Evolutionary conservation across 2,329 filamentous ascomycete species (phyloP).

Genomic region (Talaromyces sp.): DNA sequence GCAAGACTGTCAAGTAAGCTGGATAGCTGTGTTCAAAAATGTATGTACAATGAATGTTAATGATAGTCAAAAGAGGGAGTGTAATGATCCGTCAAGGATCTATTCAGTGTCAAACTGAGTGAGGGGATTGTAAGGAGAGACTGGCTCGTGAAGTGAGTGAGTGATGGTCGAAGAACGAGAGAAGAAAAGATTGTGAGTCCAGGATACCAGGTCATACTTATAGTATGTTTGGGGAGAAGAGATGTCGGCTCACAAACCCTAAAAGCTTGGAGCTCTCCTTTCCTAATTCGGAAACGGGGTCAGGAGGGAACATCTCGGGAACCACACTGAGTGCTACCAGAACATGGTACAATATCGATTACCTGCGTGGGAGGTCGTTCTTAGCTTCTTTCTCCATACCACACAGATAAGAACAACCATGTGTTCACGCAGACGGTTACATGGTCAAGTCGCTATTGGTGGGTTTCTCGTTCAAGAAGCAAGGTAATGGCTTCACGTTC

Average conservation of each 20-base stretch:
- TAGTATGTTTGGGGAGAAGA: neutral
- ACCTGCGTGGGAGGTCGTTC: neutral
- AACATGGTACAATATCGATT: neutral
- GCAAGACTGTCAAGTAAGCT: neutral
- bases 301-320: slow-evolving; percentile 1
- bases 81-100: slow-evolving; percentile 19
- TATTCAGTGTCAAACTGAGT: slow-evolving; percentile 18
- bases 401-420: neutral
- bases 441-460: neutral
- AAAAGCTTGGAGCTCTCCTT: neutral
- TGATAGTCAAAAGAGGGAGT: slow-evolving; percentile 10
- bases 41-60: slow-evolving; percentile 19
- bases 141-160: slow-evolving; percentile 8
- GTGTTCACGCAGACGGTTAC: slow-evolving; percentile 6
- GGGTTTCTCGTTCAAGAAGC: neutral
- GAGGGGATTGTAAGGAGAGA: slow-evolving; percentile 7
- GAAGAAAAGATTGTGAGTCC: neutral
- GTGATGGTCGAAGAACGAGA: neutral
- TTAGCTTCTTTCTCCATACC: neutral
- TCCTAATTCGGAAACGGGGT: neutral
- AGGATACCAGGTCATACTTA: slow-evolving; percentile 9
- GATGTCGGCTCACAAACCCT: neutral
- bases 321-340: neutral
- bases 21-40: neutral
- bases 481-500: neutral